Evolutionary conservation across 495 filamentous ascomycete genomes (phyloP).

Genomic region (Gamarada debralockiae): DNA sequence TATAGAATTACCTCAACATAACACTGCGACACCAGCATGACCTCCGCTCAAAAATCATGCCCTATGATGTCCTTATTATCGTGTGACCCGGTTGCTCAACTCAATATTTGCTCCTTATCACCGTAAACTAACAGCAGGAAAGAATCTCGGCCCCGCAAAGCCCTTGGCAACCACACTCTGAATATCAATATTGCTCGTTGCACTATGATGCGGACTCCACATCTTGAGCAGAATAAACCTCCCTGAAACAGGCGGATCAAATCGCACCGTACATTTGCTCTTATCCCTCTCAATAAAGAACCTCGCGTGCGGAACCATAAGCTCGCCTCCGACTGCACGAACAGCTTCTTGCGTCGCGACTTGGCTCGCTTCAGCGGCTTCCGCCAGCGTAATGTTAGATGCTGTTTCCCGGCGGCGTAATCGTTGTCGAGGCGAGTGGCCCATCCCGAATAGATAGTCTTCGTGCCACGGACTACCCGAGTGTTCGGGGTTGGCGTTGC

Average conservation of each 20-base stretch:
- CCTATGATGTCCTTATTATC: background rate
- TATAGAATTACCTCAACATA: no score
- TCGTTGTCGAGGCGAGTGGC: slow-evolving; percentile 3
- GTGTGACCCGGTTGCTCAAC: background rate
- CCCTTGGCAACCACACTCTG: slow-evolving; percentile 76
- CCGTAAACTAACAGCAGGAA: slow-evolving; percentile 52
- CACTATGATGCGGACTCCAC: slow-evolving; percentile 62
- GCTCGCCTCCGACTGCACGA: slow-evolving; percentile 46
- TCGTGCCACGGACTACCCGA: slow-evolving; percentile 19
- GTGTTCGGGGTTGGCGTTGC: slow-evolving; percentile 18
- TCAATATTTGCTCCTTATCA: slow-evolving; percentile 16
- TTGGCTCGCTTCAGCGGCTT: slow-evolving; percentile 48
- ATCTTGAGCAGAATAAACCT: slow-evolving; percentile 80
- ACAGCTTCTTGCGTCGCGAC: slow-evolving; percentile 51
- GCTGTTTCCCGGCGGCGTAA: slow-evolving; percentile 28
- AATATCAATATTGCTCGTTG: slow-evolving; percentile 72
- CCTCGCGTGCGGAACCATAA: slow-evolving; percentile 66
- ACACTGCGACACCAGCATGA: slow-evolving; percentile 41
- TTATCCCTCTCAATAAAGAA: slow-evolving; percentile 79
- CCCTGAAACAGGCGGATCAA: slow-evolving; percentile 83
- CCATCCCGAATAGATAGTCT: slow-evolving; percentile 21
- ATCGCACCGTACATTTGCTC: slow-evolving; percentile 80
- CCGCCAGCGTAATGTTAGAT: slow-evolving; percentile 39
- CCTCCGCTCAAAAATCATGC: background rate
- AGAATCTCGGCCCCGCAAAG: slow-evolving; percentile 78